phyloP scores from a whole-genome alignment of 768 basidiomycete genomes.

The Leccinum broughii region DNA sequence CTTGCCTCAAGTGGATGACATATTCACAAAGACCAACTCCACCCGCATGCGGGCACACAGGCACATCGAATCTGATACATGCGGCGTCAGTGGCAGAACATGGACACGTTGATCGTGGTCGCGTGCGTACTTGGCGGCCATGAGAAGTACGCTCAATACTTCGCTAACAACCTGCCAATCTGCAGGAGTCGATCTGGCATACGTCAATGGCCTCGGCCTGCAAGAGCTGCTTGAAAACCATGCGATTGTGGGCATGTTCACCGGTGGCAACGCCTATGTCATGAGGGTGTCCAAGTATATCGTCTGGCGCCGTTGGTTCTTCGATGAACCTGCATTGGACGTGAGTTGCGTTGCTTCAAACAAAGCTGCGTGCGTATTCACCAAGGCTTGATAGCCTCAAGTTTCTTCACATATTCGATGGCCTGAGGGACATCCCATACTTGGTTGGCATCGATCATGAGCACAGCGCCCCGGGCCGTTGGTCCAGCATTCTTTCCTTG shows the following conservation, averaged over 20 bases:
- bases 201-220: conserved; percentile 95
- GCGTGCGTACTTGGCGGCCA: conserved; percentile 79
- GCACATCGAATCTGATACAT: conserved; percentile 69
- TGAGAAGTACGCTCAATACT: conserved; percentile 87
- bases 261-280: conserved; percentile 95
- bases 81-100: conserved; percentile 3
- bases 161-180: conserved; percentile 91
- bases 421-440: conserved; percentile 94
- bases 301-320: conserved; percentile 95
- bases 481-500: conserved; percentile 92
- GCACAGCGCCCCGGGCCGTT: conserved; percentile 86
- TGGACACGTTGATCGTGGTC: background rate
- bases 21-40: conserved; percentile 96
- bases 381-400: conserved; percentile 87
- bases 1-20: conserved; percentile 78
- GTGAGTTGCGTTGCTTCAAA: background rate
- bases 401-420: conserved; percentile 83
- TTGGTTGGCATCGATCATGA: conserved; percentile 98
- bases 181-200: conserved; percentile 88
- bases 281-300: conserved; percentile 83
- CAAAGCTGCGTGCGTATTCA: conserved; percentile 28
- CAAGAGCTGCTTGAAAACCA: conserved; percentile 95
- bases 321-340: conserved; percentile 78
- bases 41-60: conserved; percentile 93
- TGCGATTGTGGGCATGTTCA: conserved; percentile 95